Evolutionary conservation across 2,329 filamentous ascomycete genomes (phyloP).

Genomic region (Chalaropsis ovoidea): DNA sequence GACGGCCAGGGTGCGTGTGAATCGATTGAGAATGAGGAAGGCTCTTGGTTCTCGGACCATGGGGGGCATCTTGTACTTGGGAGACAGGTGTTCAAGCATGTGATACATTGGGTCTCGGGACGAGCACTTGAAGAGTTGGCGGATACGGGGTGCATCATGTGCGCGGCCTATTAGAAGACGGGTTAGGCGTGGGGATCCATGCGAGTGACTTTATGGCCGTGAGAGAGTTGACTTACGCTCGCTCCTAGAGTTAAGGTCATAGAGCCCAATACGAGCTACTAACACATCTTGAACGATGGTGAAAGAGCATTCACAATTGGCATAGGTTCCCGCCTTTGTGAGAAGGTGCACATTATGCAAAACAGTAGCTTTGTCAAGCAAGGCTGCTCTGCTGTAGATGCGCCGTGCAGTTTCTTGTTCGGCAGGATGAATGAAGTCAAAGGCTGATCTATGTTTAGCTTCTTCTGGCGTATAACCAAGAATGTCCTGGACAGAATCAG

Average conservation of each 20-base stretch:
- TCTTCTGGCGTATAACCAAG: conserved; percentile 69
- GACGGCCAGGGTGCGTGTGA: conserved; percentile 69
- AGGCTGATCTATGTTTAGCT: conserved; percentile 64
- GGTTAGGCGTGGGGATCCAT: neutral
- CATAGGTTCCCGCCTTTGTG: conserved; percentile 41
- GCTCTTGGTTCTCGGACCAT: conserved; percentile 68
- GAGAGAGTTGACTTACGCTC: conserved; percentile 50
- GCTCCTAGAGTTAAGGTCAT: conserved; percentile 56
- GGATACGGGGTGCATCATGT: conserved; percentile 64
- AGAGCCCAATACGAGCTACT: conserved; percentile 74
- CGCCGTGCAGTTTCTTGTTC: conserved; percentile 65
- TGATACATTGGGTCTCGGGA: conserved; percentile 77
- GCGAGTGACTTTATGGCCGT: neutral
- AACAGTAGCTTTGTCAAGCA: conserved; percentile 74
- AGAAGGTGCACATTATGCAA: conserved; percentile 40
- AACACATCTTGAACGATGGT: conserved; percentile 81
- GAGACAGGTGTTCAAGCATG: conserved; percentile 76
- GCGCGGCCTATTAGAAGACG: conserved; percentile 51
- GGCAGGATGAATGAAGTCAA: conserved; percentile 77
- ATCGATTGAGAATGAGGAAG: conserved; percentile 75
- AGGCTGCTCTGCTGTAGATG: conserved; percentile 61
- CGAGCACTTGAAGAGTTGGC: conserved; percentile 70
- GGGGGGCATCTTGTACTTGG: conserved; percentile 60
- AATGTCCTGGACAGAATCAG: conserved; percentile 73
- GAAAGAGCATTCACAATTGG: conserved; percentile 78